Evolutionary conservation across 23 red algal species (phyloP), one percentile per base, ranked within the genome.

Genomic region (Pyropia yezoensis): DNA sequence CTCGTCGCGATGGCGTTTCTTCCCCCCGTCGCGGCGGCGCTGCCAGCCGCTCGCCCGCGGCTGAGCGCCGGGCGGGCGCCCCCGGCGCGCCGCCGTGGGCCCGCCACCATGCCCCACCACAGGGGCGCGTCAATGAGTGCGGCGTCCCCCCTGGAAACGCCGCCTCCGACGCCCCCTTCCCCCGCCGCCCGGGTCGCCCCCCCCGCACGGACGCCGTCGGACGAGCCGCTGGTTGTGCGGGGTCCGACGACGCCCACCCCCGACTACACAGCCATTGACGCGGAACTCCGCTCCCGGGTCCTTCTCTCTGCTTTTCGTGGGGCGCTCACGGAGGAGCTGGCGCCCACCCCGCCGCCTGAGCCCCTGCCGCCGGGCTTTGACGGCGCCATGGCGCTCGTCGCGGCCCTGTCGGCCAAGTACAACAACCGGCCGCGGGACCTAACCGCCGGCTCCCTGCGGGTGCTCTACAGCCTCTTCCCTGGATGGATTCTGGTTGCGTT

Each of bases 261-360:
- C 25, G 63, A 68, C 64, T 82, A 82, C 52, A 82, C 65, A 14
- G 67, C 53, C 17, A 74, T 83, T 52, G 79, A 83, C 67, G 51
- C 67, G 14, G 73, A 83, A 14, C 57, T 49, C 17, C 53, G 71
- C 33, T 73, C 71, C 25, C 58, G 60, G 24, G 18, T 65, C 20
- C 66, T 83, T 39, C 71, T 69, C 24, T 27, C 63, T 22, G 65
- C 73, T 11, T 83, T 83, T 27, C 66, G 65, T 11, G 52, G 39
- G 1, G 65, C 59, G 28, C 79, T 83, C 7, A 55, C 49, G 57
- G 52, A 24, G 19, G 79, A 83, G 50, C 69, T 83, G n/a, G 79
- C 67, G 30, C 21, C 23, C 7, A 34, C 49, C 17, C 50, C 66
- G 17, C 22, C 61, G 0, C 30, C 64, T 7, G 54, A 54, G 18